Percentiles rank a stretch among this genome's conserved stretches.
These are phyloP conservation scores for Orbilia blumenaviensis DNA, from an alignment of 2,329 filamentous ascomycete species.

Conservation along the genomic window DNA sequence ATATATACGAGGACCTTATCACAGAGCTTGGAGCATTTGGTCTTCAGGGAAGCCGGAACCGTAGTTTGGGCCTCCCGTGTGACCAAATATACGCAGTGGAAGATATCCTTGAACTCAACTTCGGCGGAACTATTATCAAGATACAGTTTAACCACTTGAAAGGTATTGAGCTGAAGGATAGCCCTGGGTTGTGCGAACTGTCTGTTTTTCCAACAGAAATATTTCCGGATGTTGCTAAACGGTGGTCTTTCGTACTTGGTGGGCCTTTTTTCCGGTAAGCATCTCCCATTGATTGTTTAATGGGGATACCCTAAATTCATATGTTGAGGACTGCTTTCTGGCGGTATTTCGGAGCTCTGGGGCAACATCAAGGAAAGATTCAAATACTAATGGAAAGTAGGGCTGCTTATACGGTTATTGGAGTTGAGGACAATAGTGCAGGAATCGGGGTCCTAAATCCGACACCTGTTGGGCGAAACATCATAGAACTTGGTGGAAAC, in stretches of 20 bases:
- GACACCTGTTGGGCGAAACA: background rate
- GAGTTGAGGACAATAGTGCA: background rate
- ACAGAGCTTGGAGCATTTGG: background rate
- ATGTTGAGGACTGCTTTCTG: too few relatives aligned
- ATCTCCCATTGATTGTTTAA: background rate
- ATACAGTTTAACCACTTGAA: conserved; percentile 4
- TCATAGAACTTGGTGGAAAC: conserved; percentile 16
- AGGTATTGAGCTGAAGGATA: background rate
- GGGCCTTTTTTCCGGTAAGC: conserved; percentile 6
- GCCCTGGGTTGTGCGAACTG: background rate
- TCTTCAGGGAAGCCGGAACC: background rate
- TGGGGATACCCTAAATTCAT: too few relatives aligned
- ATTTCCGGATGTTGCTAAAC: background rate
- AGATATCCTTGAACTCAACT: background rate
- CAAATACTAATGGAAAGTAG: background rate
- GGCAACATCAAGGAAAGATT: too few relatives aligned
- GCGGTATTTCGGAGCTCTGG: background rate
- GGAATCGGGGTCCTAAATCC: background rate
- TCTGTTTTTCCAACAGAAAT: background rate
- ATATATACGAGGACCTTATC: background rate
- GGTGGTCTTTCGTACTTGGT: conserved; percentile 16
- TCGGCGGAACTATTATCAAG: background rate
- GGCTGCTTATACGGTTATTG: background rate
- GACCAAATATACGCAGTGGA: background rate
- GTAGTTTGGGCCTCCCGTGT: background rate